phyloP scores from a whole-genome alignment of 306 rosid species.

The Cucumis melo region DNA sequence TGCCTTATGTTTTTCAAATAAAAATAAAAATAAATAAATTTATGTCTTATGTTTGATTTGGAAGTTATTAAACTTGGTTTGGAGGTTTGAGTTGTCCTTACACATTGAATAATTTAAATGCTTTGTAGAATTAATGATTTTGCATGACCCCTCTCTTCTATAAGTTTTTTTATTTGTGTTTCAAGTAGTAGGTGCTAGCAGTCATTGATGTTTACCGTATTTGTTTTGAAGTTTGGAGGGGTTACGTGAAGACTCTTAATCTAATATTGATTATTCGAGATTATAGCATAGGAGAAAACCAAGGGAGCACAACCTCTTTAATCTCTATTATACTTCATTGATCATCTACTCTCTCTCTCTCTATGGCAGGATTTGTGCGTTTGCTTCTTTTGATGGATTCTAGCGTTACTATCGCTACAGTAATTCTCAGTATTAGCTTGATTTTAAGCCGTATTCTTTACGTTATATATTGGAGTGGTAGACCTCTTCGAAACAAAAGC shows the following conservation, averaged over 20 bases:
- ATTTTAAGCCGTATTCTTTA: conserved; percentile 22
- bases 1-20: too few species aligned
- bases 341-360: not conserved
- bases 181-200: too few species aligned
- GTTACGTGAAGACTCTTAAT: not conserved
- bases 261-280: not conserved
- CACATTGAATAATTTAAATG: too few species aligned
- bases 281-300: not conserved
- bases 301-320: not conserved
- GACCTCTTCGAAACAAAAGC: conserved; percentile 14
- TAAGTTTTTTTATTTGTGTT: too few species aligned
- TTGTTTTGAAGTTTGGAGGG: too few species aligned
- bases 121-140: too few species aligned
- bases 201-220: too few species aligned
- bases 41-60: too few species aligned
- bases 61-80: too few species aligned
- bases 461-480: conserved; percentile 22
- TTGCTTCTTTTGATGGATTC: conserved; percentile 13
- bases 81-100: too few species aligned
- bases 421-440: conserved; percentile 8
- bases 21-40: too few species aligned
- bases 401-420: not conserved
- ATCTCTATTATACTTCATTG: not conserved
- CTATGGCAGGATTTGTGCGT: not conserved
- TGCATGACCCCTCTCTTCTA: too few species aligned